These are phyloP conservation scores for Venturia oleaginea DNA, from an alignment of 2,329 filamentous ascomycete genomes.

Conservation along the genomic window DNA sequence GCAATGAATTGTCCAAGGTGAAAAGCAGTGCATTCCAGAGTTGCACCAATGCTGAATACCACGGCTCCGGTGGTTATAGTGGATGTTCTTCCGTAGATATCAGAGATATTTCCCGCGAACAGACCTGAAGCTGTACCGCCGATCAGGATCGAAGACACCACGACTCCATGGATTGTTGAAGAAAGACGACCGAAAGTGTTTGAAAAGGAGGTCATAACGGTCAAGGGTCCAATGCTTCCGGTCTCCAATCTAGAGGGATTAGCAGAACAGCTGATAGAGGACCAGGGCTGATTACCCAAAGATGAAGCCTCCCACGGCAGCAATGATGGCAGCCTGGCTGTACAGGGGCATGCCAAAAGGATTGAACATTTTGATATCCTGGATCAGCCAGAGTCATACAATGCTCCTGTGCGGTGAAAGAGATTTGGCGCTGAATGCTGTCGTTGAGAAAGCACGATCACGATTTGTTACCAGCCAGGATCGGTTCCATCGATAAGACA, in stretches of 20 bases:
- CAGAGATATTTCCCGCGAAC: conserved; percentile 49
- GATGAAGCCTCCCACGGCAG: conserved; percentile 11
- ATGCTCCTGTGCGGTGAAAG: background rate
- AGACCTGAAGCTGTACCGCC: conserved; percentile 46
- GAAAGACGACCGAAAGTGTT: conserved; percentile 42
- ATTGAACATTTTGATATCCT: background rate
- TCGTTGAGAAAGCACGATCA: background rate
- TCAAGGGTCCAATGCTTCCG: conserved; percentile 51
- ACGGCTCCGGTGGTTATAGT: conserved; percentile 42
- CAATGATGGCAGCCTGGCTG: background rate
- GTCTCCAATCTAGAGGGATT: conserved; percentile 27
- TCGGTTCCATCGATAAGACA: background rate
- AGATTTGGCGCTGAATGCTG: background rate
- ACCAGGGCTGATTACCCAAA: background rate
- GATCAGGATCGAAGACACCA: conserved; percentile 51
- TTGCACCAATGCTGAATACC: conserved; percentile 47
- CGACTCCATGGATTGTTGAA: conserved; percentile 46
- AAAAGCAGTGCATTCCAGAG: conserved; percentile 42
- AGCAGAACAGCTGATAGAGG: background rate
- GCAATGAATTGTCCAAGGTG: conserved; percentile 44
- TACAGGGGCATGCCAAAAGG: conserved; percentile 8
- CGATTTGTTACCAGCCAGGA: background rate
- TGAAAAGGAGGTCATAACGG: conserved; percentile 46
- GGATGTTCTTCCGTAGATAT: conserved; percentile 42
- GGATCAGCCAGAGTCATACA: background rate